Conservation (phyloP, 805 yeast species). For the Kazachstania martiniae region DNA sequence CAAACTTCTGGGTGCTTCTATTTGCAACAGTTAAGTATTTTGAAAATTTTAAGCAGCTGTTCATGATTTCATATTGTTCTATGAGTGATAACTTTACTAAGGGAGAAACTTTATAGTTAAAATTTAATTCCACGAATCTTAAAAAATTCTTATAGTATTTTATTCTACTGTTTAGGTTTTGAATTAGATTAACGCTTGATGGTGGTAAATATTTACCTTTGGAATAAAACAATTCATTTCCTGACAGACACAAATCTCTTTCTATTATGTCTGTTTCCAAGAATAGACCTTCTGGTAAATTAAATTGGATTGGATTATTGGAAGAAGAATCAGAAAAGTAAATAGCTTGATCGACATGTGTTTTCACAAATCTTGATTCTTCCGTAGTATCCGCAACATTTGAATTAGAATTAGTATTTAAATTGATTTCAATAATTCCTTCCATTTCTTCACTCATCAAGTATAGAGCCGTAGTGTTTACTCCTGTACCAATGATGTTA, state of each 20-base stretch:
- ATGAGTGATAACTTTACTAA: slow-evolving; percentile 32
- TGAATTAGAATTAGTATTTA: slow-evolving; percentile 12
- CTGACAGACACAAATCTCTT: slow-evolving; percentile 39
- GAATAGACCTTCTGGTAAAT: slow-evolving; percentile 34
- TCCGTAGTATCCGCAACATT: slow-evolving; percentile 15
- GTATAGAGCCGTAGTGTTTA: slow-evolving; percentile 38
- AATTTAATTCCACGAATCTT: slow-evolving; percentile 36
- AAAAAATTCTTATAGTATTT: slow-evolving; percentile 36
- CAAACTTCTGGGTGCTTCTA: slow-evolving; percentile 1
- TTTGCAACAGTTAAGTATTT: slow-evolving; percentile 7
- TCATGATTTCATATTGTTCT: slow-evolving; percentile 33
- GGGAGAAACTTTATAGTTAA: slow-evolving; percentile 28
- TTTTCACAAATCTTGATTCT: slow-evolving; percentile 37
- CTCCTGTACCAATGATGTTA: slow-evolving; percentile 48
- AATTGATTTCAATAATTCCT: slow-evolving; percentile 54
- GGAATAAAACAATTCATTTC: slow-evolving; percentile 47
- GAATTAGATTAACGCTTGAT: slow-evolving; percentile 37
- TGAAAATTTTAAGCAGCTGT: slow-evolving; percentile 40
- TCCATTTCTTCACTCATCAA: slow-evolving; percentile 36
- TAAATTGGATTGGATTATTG: slow-evolving; percentile 40
- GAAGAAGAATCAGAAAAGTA: slow-evolving; percentile 39
- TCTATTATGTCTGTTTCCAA: slow-evolving; percentile 38
- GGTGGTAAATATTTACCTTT: slow-evolving; percentile 47
- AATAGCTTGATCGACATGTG: slow-evolving; percentile 78
- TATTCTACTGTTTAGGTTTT: slow-evolving; percentile 42